Evolutionary conservation across 768 basidiomycete genomes (phyloP), one percentile per base, ranked within the genome.

Genomic region (Russula ochroleuca): DNA sequence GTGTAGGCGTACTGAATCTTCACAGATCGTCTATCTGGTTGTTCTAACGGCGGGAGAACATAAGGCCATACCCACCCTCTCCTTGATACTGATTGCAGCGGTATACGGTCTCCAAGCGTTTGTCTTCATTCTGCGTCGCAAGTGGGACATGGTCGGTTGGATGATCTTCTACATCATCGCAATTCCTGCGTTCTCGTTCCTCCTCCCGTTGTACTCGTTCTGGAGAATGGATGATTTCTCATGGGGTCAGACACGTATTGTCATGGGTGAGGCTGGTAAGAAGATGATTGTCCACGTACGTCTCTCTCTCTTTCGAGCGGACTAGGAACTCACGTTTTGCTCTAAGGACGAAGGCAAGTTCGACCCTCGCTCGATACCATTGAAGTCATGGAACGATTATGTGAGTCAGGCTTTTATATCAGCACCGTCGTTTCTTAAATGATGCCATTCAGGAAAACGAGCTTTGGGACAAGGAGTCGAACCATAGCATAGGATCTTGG

Each of bases 71-170:
- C 94, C 94, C 0, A 78, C 81, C 8, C 80, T 92, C 15, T 94
- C 96, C 0, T 82, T 98, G 61, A 80, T 98, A 75, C 88, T 99
- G 87, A 88, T 99, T 66, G 92, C 83, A 10, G 94, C 92, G 0
- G 88, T 98, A 54, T 99, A 99, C 72, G 96, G 94, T 78, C 75
- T 98, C 11, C 95, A 96, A 76, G 92, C 92, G 0, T 74, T 94
- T 51, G 91, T 97, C 59, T 98, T 97, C 76, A 77, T 98, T 64
- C 78, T 98, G 72, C 84, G 94, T 54, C 85, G 93, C 67, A 94
- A 97, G 74, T 98, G 95, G 91, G 95, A 98, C 74, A 97, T 98
- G 94, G 86, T 98, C 69, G 94, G 93, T 5, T 96, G 94, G 93
- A 92, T 93, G 89, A 70, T 92, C 35, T 92, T 99, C 78, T 99